These are phyloP conservation scores for Ustilago vetiveriae DNA, from an alignment of 1,284 basidiomycete genomes.

Conservation along the genomic window DNA sequence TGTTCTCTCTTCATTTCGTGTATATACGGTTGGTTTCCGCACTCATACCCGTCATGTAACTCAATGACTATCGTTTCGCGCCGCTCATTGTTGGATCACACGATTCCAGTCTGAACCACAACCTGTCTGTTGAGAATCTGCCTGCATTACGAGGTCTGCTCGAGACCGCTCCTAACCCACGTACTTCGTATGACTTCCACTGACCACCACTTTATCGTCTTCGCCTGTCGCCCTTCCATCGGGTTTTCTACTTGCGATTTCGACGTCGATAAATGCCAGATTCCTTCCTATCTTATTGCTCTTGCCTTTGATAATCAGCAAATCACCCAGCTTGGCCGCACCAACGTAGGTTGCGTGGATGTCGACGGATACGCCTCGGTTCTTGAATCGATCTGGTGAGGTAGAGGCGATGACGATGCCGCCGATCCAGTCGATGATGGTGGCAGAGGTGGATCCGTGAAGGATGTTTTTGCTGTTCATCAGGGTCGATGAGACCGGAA, in stretches of 20 bases:
- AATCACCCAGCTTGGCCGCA: constrained; percentile 45
- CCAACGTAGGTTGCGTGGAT: constrained; percentile 52
- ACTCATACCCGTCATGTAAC: too few species aligned
- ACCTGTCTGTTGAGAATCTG: too few species aligned
- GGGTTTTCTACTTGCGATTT: constrained; percentile 33
- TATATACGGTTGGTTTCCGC: too few species aligned
- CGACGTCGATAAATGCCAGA: constrained; percentile 52
- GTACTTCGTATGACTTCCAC: constrained; percentile 45
- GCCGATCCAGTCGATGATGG: constrained; percentile 55
- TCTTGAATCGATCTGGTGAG: constrained; percentile 27
- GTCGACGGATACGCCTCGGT: constrained; percentile 50
- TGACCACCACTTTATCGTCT: constrained; percentile 37
- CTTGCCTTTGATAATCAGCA: constrained; percentile 42
- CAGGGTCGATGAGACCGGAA: constrained; percentile 34
- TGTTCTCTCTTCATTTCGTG: too few species aligned
- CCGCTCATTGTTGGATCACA: too few species aligned
- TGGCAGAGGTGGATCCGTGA: constrained; percentile 53
- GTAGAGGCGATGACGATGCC: constrained; percentile 51
- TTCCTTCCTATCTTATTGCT: constrained; percentile 48
- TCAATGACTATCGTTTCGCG: too few species aligned
- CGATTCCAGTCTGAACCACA: too few species aligned
- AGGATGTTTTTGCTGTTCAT: constrained; percentile 53
- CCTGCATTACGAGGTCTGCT: too few species aligned
- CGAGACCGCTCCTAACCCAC: too few species aligned
- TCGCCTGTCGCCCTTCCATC: constrained; percentile 17